These are phyloP conservation scores for Tricholoma hemisulphureum DNA, from an alignment of 768 basidiomycete species.

Conservation along the genomic window DNA sequence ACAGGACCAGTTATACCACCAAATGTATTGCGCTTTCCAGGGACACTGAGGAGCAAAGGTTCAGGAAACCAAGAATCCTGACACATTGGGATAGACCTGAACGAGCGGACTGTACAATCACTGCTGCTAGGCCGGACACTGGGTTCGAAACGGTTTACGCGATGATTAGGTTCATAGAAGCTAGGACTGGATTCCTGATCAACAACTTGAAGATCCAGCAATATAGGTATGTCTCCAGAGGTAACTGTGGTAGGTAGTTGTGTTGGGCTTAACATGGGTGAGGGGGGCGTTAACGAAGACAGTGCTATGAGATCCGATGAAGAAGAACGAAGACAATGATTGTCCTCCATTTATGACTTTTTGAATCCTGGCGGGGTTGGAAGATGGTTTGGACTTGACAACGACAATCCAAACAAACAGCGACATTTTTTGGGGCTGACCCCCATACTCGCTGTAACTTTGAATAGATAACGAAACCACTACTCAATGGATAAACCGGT, in stretches of 20 bases:
- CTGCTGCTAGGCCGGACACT: background rate
- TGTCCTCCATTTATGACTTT: conserved; percentile 1
- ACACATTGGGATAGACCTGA: conserved; percentile 22
- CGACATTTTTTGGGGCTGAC: too few species aligned
- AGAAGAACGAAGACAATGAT: conserved; percentile 34
- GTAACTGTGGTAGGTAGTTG: conserved; percentile 35
- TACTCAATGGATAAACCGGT: background rate
- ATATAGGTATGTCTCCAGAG: conserved; percentile 53
- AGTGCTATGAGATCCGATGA: conserved; percentile 41
- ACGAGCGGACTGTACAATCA: conserved; percentile 23
- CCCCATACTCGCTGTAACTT: too few species aligned
- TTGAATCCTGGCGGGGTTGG: too few species aligned
- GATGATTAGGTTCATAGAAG: background rate
- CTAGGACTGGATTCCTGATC: conserved; percentile 7
- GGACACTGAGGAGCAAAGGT: conserved; percentile 1
- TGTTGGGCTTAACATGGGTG: conserved; percentile 44
- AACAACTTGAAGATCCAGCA: conserved; percentile 38
- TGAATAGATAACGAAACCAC: background rate
- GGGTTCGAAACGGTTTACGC: background rate
- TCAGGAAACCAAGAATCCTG: conserved; percentile 4
- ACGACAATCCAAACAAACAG: background rate
- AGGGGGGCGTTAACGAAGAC: conserved; percentile 40
- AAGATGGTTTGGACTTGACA: too few species aligned
- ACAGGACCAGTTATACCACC: background rate
- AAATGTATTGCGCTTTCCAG: conserved; percentile 1